Evolutionary conservation across 73 alveolate species (phyloP).

Genomic region (Symbiodinium pilosum): DNA sequence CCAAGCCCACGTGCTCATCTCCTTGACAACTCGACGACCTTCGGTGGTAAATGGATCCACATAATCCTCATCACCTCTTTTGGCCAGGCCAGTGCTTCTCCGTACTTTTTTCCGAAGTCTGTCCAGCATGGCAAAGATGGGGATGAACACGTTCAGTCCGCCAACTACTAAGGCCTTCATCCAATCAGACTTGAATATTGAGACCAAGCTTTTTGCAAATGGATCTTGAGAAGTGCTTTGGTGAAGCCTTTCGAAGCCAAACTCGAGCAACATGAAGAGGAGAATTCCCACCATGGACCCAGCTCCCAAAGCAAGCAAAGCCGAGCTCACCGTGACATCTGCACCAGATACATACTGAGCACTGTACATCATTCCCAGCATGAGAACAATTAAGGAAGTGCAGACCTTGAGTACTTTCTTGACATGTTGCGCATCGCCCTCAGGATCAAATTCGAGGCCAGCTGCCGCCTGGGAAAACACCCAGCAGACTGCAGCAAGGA

Average conservation of each 20-base stretch:
- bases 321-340: constrained; percentile 66
- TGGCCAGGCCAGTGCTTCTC: constrained; percentile 18
- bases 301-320: constrained; percentile 58
- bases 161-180: constrained; percentile 57
- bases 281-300: constrained; percentile 47
- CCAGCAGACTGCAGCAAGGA: constrained; percentile 57
- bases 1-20: constrained; percentile 58
- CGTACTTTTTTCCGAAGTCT: constrained; percentile 39
- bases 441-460: constrained; percentile 18
- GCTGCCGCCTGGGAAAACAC: constrained; percentile 51
- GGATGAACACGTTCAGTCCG: constrained; percentile 47
- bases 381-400: constrained; percentile 24
- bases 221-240: not conserved
- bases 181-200: constrained; percentile 71
- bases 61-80: not conserved
- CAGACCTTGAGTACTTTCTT: constrained; percentile 35
- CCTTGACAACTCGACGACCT: constrained; percentile 34
- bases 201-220: constrained; percentile 21
- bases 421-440: constrained; percentile 28
- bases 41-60: constrained; percentile 3
- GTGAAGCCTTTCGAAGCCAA: constrained; percentile 34
- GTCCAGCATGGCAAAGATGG: constrained; percentile 32
- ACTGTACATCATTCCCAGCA: constrained; percentile 72
- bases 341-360: constrained; percentile 92
- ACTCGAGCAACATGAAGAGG: constrained; percentile 70